Conservation (phyloP, 345 rosid species). For the Eucalyptus virginea region DNA sequence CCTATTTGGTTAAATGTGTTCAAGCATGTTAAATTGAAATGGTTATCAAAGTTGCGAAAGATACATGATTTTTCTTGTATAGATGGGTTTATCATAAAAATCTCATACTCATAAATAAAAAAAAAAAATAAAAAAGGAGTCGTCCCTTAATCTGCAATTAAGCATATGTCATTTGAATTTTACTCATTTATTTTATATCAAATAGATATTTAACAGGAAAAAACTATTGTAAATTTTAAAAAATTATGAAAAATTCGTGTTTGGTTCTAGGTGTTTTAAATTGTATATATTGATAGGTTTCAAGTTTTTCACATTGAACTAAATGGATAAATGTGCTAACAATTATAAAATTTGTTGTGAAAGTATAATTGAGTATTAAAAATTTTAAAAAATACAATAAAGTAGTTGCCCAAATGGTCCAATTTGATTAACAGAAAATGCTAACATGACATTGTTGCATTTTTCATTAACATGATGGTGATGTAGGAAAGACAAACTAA, state of each 20-base stretch:
- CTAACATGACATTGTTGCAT: neutral
- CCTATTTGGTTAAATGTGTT: neutral
- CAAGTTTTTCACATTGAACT: neutral
- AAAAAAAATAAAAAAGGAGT: neutral
- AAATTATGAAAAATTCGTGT: rapidly evolving
- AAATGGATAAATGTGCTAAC: rapidly evolving
- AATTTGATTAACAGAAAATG: neutral
- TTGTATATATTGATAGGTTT: neutral
- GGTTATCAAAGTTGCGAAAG: neutral
- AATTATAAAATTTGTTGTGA: rapidly evolving
- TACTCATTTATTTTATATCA: neutral
- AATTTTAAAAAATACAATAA: rapidly evolving
- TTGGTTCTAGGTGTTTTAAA: neutral
- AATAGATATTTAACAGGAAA: neutral
- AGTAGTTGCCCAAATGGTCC: rapidly evolving
- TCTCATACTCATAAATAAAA: neutral
- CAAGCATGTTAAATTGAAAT: neutral
- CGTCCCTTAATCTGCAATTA: neutral
- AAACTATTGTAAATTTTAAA: neutral
- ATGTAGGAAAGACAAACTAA: neutral
- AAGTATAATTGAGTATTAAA: rapidly evolving
- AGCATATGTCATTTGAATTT: neutral
- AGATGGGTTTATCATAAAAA: neutral
- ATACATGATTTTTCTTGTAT: neutral
- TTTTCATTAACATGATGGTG: neutral